Conservation (phyloP, 208 protist species). For the Blechomonas ayalai region DNA sequence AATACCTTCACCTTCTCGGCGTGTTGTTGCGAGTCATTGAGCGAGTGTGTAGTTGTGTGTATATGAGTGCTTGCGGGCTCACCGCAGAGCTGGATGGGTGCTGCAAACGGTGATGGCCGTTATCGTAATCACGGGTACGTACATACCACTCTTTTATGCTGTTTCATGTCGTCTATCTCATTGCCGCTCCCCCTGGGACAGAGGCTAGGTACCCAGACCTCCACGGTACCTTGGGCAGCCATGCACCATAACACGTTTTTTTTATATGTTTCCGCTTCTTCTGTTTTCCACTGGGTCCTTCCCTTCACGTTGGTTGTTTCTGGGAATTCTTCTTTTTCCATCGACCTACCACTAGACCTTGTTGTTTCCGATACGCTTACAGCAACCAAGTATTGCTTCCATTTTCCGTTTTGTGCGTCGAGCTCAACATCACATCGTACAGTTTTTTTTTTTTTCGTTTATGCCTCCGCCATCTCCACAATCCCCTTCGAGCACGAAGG, state of each 20-base stretch:
- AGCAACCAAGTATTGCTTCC: constrained; percentile 1
- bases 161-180: constrained; percentile 2
- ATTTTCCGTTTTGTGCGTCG: neutral
- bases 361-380: neutral
- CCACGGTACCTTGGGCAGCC: neutral
- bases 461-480: neutral
- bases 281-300: neutral
- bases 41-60: neutral
- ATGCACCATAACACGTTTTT: neutral
- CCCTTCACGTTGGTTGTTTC: too few species aligned
- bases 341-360: neutral
- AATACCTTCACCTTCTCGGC: too few species aligned
- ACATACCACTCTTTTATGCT: neutral
- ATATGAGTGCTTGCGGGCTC: neutral
- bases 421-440: neutral
- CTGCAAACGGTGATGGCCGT: neutral
- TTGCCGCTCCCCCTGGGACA: constrained; percentile 1
- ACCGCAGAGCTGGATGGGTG: neutral
- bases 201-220: neutral
- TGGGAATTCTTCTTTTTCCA: constrained; percentile 1
- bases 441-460: constrained; percentile 2
- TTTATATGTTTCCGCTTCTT: constrained; percentile 3
- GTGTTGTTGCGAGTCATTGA: neutral
- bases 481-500: too few species aligned
- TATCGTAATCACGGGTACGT: neutral